These are phyloP conservation scores for Candida maesae DNA, from an alignment of 805 yeast genomes.

Conservation along the genomic window DNA sequence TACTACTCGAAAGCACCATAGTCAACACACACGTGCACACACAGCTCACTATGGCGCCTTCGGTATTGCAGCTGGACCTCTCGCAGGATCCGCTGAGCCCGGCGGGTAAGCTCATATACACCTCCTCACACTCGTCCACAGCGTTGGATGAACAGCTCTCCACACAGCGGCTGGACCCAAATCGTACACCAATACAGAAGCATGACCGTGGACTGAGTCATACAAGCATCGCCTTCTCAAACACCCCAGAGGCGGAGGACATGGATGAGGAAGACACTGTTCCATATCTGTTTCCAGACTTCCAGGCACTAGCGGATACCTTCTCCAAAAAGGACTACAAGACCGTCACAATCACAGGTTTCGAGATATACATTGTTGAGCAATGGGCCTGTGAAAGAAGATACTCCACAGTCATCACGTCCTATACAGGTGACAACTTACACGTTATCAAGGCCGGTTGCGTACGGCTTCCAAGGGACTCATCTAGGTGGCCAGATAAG, in stretches of 20 bases:
- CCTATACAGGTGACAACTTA: constrained; percentile 80
- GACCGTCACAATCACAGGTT: constrained; percentile 57
- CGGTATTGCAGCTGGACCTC: constrained; percentile 8
- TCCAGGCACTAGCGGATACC: constrained; percentile 47
- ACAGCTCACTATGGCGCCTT: constrained; percentile 4
- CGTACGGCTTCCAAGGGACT: constrained; percentile 43
- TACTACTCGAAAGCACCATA: background rate
- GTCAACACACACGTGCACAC: background rate
- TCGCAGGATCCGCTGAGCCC: constrained; percentile 7
- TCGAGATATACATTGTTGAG: constrained; percentile 87
- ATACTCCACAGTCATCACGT: constrained; percentile 63
- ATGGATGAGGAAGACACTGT: constrained; percentile 6
- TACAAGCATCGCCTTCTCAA: background rate
- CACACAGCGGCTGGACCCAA: background rate
- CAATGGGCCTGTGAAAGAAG: constrained; percentile 86
- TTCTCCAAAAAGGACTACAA: constrained; percentile 41
- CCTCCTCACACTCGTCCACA: background rate
- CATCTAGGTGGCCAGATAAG: constrained; percentile 31
- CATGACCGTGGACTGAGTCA: constrained; percentile 8
- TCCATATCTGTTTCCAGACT: constrained; percentile 49
- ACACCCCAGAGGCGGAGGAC: background rate
- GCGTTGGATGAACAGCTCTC: constrained; percentile 2
- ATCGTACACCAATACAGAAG: background rate
- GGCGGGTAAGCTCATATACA: background rate
- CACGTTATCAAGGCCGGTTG: constrained; percentile 60